Evolutionary conservation across 352 stramenopile species (phyloP).

Genomic region (Globisporangium uncinulatum): DNA sequence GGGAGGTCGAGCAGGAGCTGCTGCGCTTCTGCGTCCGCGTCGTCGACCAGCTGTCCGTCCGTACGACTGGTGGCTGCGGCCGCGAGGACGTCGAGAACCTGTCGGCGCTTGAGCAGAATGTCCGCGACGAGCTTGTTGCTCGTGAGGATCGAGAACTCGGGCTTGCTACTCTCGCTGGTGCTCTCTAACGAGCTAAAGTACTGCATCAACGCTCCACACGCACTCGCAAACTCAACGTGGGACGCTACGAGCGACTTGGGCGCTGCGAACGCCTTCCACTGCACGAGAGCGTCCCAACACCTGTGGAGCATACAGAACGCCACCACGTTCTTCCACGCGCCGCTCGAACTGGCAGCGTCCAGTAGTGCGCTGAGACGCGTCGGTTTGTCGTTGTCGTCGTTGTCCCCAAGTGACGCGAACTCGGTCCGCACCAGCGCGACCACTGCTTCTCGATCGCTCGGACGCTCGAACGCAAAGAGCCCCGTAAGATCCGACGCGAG

Average conservation of each 20-base stretch:
- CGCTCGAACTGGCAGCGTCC: neutral
- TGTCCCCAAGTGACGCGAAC: slow-evolving; percentile 3
- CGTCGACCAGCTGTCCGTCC: slow-evolving; percentile 8
- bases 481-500: slow-evolving; percentile 39
- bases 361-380: slow-evolving; percentile 3
- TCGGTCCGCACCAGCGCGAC: slow-evolving; percentile 26
- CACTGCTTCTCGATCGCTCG: slow-evolving; percentile 29
- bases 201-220: slow-evolving; percentile 33
- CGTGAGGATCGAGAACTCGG: slow-evolving; percentile 31
- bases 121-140: slow-evolving; percentile 45
- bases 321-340: slow-evolving; percentile 36
- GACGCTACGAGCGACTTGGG: slow-evolving; percentile 16
- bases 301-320: slow-evolving; percentile 48
- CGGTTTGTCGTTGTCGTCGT: neutral
- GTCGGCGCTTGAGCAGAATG: slow-evolving; percentile 37
- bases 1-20: slow-evolving; percentile 49
- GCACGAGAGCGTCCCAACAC: slow-evolving; percentile 44
- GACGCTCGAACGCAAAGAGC: slow-evolving; percentile 34
- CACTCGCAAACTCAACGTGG: slow-evolving; percentile 43
- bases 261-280: slow-evolving; percentile 23
- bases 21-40: slow-evolving; percentile 13
- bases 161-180: slow-evolving; percentile 10
- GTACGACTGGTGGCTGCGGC: neutral
- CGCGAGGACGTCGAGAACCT: slow-evolving; percentile 15
- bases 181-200: slow-evolving; percentile 38